Evolutionary conservation across 2,329 filamentous ascomycete species (phyloP).

Genomic region (Parafenestella ontariensis): DNA sequence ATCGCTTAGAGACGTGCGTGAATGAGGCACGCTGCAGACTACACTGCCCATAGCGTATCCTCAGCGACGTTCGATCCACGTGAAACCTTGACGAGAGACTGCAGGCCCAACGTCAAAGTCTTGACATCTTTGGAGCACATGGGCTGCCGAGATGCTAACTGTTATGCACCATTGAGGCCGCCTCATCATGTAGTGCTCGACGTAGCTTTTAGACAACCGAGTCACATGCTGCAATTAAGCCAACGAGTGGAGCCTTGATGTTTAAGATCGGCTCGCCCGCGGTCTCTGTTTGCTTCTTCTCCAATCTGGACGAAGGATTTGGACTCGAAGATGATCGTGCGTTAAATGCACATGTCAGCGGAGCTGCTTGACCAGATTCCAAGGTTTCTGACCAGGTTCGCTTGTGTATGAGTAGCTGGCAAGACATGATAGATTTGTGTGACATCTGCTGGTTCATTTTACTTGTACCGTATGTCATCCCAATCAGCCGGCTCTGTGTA

Average conservation of each 20-base stretch:
- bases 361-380: neutral
- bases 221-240: neutral
- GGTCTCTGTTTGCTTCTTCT: neutral
- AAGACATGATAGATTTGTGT: neutral
- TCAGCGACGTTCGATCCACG: neutral
- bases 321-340: slow-evolving; percentile 7
- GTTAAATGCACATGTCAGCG: neutral
- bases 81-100: neutral
- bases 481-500: slow-evolving; percentile 31
- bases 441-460: slow-evolving; percentile 6
- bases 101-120: neutral
- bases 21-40: neutral
- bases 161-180: neutral
- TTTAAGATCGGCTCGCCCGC: neutral
- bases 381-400: neutral
- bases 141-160: neutral
- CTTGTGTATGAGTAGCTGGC: neutral
- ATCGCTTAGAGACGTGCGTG: neutral
- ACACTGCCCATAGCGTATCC: neutral
- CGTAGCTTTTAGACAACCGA: neutral
- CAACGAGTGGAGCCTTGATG: neutral
- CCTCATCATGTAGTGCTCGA: neutral
- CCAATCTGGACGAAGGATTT: neutral
- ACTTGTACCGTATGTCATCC: slow-evolving; percentile 19
- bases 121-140: neutral